phyloP scores from a whole-genome alignment of 805 yeast genomes.

The Deakozyma indianensis region DNA sequence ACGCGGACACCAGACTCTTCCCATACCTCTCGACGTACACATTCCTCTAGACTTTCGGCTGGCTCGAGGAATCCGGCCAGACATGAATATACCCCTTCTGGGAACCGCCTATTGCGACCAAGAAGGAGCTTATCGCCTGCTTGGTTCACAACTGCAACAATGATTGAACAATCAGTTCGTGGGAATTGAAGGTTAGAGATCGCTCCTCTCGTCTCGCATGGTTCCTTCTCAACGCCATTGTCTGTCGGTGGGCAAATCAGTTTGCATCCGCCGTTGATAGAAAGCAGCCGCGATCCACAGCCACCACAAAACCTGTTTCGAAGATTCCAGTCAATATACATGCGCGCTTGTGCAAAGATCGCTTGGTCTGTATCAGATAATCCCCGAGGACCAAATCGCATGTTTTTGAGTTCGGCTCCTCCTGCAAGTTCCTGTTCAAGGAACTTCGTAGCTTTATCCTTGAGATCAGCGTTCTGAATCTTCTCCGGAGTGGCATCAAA shows the following conservation, averaged over 20 bases:
- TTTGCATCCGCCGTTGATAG: slow-evolving; percentile 28
- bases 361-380: slow-evolving; percentile 34
- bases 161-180: slow-evolving; percentile 79
- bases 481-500: slow-evolving; percentile 17
- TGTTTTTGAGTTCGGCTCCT: slow-evolving; percentile 3
- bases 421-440: slow-evolving; percentile 8
- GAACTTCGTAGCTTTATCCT: slow-evolving; percentile 10
- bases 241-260: slow-evolving; percentile 23
- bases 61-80: slow-evolving; percentile 97
- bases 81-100: slow-evolving; percentile 56
- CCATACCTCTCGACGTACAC: slow-evolving; percentile 81
- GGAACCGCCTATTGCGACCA: slow-evolving; percentile 54
- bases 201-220: slow-evolving; percentile 24
- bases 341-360: slow-evolving; percentile 64
- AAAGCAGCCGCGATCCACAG: slow-evolving; percentile 44
- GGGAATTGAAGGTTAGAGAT: slow-evolving; percentile 82
- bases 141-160: slow-evolving; percentile 58
- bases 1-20: slow-evolving; percentile 84
- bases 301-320: slow-evolving; percentile 73
- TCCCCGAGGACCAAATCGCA: slow-evolving; percentile 7
- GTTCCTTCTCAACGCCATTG: slow-evolving; percentile 10
- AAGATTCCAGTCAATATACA: slow-evolving; percentile 72
- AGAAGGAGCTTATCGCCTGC: slow-evolving; percentile 50
- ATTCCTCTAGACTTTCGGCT: slow-evolving; percentile 79
- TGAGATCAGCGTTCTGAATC: slow-evolving; percentile 8